phyloP scores from a whole-genome alignment of 768 basidiomycete genomes.

The Rhodosporidiobolus odoratus region DNA sequence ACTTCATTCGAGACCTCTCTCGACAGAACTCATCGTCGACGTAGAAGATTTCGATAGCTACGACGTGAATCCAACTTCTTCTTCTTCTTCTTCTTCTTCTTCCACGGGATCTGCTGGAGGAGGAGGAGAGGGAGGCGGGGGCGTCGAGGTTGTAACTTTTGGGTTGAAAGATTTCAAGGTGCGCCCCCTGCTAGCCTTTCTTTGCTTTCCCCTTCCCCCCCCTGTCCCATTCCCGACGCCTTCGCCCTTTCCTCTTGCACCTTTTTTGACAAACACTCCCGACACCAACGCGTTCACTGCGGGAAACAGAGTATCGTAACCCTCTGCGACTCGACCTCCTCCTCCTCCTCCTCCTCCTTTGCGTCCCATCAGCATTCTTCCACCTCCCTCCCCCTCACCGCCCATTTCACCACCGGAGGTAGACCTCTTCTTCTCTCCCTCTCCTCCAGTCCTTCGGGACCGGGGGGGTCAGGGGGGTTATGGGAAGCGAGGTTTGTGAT shows the following conservation, averaged over 20 bases:
- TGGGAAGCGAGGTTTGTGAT: conserved; percentile 26
- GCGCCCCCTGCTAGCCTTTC: neutral
- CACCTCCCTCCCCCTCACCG: conserved; percentile 5
- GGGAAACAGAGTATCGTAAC: conserved; percentile 29
- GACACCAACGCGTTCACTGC: too few species aligned
- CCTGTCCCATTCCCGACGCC: neutral
- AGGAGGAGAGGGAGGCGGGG: neutral
- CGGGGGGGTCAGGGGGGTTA: neutral
- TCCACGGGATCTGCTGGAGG: neutral
- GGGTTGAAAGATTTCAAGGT: conserved; percentile 36
- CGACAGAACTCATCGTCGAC: conserved; percentile 29
- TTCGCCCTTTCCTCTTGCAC: neutral
- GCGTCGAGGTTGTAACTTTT: conserved; percentile 15
- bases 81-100: neutral
- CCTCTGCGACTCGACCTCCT: conserved; percentile 11
- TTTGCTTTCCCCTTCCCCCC: neutral
- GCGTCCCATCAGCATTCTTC: neutral
- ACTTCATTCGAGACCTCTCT: conserved; percentile 7
- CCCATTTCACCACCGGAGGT: conserved; percentile 28
- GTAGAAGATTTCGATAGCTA: conserved; percentile 31
- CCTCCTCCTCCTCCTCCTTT: neutral
- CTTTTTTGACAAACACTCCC: too few species aligned
- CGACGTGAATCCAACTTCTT: conserved; percentile 1
- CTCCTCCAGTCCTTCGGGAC: neutral
- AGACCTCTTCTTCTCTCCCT: conserved; percentile 22